Evolutionary conservation across 352 stramenopile genomes (phyloP), one percentile per base, ranked within the genome.

Genomic region (Phytophthora capsici): DNA sequence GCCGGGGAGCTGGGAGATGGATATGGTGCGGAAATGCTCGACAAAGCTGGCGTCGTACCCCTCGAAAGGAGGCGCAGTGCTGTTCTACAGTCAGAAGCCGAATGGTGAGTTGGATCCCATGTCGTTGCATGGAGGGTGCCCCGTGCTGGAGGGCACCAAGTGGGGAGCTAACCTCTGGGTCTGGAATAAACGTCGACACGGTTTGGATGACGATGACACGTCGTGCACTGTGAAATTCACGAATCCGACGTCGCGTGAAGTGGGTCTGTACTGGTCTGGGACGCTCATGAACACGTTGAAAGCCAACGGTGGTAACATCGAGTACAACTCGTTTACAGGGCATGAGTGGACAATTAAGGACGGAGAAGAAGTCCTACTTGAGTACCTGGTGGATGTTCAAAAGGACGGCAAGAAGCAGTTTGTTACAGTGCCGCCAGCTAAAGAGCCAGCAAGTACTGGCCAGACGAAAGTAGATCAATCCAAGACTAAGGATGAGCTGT

Each of bases 101-200:
- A 97, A 99, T 80, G 97, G 86, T 13, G 79, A 88, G 55, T 70
- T 92, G 6, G 96, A 99, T 72, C 73, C 81, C 4, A 84, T 81
- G 82, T 86, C 80, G 25, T 54, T 96, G 61, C 70, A 99, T 65
- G 96, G 93, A 25, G 96, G 89, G n/a, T 99, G 97, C 73, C 97
- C 97, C 5, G 96, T 99, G 7, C 66, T 98, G 7, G 80, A 94
- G 17, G 93, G 93, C 20, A 89, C 92, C 16, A 99, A 99, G 73
- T 99, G 95, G 84, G 94, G 90, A n/a, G 95, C 96, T 13, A 99
- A 99, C 72, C 91, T 99, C 50, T 99, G 96, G 95, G 86, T 99
- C 55, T 98, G 96, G 95, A 98, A 98, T 80, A 92, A 90, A 60
- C 87, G 90, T 5, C 77, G 87, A 49, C 88, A 86, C 54, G 87